Percentiles rank a stretch among this genome's conserved stretches.
phyloP scores from a whole-genome alignment of 495 filamentous ascomycete species.

The Aspergillus avenaceus region DNA sequence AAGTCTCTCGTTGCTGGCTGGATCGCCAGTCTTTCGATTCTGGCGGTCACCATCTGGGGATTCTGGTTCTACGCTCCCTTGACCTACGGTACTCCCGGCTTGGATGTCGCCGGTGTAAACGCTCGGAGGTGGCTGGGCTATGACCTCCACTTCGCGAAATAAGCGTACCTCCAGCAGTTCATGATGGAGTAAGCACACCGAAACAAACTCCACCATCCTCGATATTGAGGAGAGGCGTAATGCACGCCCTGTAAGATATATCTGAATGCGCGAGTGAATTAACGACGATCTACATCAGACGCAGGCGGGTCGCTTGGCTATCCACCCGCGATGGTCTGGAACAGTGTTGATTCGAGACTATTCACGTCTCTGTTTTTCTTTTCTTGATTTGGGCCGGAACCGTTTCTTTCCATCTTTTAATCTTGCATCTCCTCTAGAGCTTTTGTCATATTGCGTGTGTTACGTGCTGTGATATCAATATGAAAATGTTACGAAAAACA shows the following conservation, averaged over 20 bases:
- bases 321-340: neutral
- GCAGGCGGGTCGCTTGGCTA: neutral
- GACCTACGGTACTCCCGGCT: slow-evolving; percentile 93
- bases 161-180: slow-evolving; percentile 21
- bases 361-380: neutral
- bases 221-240: neutral
- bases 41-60: slow-evolving; percentile 64
- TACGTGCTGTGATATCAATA: neutral
- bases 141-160: slow-evolving; percentile 98
- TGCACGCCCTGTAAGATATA: neutral
- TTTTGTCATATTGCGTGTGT: neutral
- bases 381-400: neutral
- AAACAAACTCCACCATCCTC: neutral
- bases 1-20: slow-evolving; percentile 75
- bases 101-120: slow-evolving; percentile 73
- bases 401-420: neutral
- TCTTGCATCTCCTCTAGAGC: neutral
- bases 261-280: neutral
- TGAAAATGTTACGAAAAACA: neutral
- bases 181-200: neutral
- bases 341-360: neutral
- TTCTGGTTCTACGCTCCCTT: slow-evolving; percentile 93
- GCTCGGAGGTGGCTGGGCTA: slow-evolving; percentile 94
- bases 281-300: neutral
- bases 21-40: slow-evolving; percentile 68